A percentile compares a stretch with the other conserved stretches of the same genome.
phyloP scores from a whole-genome alignment of 2,329 filamentous ascomycete genomes.

The Trichophyton equinum region DNA sequence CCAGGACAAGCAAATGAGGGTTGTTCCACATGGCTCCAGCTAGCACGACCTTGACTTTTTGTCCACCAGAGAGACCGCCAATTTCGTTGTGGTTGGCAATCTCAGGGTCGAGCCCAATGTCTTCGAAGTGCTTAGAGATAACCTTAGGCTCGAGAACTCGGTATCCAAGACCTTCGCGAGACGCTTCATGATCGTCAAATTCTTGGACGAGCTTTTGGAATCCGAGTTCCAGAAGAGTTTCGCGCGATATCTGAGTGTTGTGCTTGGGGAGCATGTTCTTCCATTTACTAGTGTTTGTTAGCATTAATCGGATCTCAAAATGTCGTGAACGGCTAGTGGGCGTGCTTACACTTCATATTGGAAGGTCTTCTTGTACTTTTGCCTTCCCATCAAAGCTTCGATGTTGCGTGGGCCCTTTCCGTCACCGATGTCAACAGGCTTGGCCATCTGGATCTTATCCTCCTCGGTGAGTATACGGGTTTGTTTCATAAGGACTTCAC shows the following conservation, averaged over 20 bases:
- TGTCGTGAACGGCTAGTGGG: neutral
- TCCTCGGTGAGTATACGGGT: conserved; percentile 77
- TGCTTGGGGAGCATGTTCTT: conserved; percentile 73
- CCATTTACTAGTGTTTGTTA: conserved; percentile 56
- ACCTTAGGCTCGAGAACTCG: conserved; percentile 82
- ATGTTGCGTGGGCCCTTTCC: conserved; percentile 66
- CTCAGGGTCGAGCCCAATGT: conserved; percentile 88
- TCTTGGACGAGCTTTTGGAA: conserved; percentile 93
- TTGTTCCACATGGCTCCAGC: conserved; percentile 98
- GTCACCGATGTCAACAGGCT: conserved; percentile 70
- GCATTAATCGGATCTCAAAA: neutral
- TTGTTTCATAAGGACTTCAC: conserved; percentile 95
- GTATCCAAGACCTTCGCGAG: conserved; percentile 95
- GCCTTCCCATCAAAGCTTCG: conserved; percentile 83
- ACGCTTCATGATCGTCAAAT: conserved; percentile 96
- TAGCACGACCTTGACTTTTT: conserved; percentile 98
- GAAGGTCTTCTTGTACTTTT: conserved; percentile 98
- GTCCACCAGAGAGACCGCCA: conserved; percentile 84
- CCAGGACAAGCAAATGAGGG: conserved; percentile 88
- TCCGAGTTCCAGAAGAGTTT: conserved; percentile 73
- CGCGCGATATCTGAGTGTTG: conserved; percentile 85
- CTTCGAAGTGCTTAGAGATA: conserved; percentile 96
- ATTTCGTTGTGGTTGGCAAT: conserved; percentile 99
- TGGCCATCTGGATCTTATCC: conserved; percentile 86
- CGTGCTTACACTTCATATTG: conserved; percentile 81